Conservation (phyloP, 371 early-diverging fungal species). For the Ordospora colligata region DNA sequence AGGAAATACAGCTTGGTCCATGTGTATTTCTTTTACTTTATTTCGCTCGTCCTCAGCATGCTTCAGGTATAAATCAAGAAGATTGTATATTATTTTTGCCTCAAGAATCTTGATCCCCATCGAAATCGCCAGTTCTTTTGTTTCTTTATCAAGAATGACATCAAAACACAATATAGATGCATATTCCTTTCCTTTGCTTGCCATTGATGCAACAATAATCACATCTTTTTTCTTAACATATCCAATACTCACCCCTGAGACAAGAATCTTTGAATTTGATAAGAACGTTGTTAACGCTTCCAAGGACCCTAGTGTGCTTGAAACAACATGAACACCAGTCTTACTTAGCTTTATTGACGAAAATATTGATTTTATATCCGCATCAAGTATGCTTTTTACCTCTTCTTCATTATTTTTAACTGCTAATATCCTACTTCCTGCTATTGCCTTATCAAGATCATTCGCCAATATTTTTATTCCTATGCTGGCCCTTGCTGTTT, state of each 20-base stretch:
- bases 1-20: conserved; percentile 85
- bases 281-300: conserved; percentile 94
- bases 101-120: conserved; percentile 80
- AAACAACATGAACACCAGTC: conserved; percentile 91
- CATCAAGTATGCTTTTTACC: conserved; percentile 79
- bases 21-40: conserved; percentile 74
- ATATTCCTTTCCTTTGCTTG: conserved; percentile 73
- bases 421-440: conserved; percentile 86
- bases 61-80: conserved; percentile 85
- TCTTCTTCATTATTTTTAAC: conserved; percentile 79
- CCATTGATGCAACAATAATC: conserved; percentile 78
- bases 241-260: conserved; percentile 90
- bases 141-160: conserved; percentile 90
- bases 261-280: conserved; percentile 81
- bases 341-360: conserved; percentile 38
- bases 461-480: conserved; percentile 93
- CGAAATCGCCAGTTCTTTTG: conserved; percentile 78
- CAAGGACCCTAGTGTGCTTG: conserved; percentile 92
- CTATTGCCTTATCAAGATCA: conserved; percentile 89
- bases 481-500: conserved; percentile 84
- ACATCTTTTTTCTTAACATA: conserved; percentile 95
- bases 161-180: conserved; percentile 96
- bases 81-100: conserved; percentile 97
- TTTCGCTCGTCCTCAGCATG: conserved; percentile 69
- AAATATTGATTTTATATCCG: conserved; percentile 59